phyloP scores from a whole-genome alignment of 2,329 filamentous ascomycete genomes.

The Pleoardoris graminearum region DNA sequence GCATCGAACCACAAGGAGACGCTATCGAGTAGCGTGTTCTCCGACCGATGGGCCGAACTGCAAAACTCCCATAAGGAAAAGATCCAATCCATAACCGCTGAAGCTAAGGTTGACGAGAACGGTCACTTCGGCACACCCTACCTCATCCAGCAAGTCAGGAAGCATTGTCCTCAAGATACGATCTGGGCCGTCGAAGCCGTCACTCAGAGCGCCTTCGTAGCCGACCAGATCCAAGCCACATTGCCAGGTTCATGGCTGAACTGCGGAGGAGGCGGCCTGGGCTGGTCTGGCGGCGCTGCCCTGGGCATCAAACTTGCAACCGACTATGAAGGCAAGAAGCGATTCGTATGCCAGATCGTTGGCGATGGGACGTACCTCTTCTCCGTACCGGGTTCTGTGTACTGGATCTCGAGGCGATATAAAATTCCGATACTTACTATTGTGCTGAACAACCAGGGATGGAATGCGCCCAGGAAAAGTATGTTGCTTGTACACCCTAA shows the following conservation, averaged over 20 bases:
- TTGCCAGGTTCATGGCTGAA: conserved; percentile 77
- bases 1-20: conserved; percentile 45
- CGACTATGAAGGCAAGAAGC: conserved; percentile 51
- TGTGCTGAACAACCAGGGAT: conserved; percentile 71
- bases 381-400: conserved; percentile 65
- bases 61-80: conserved; percentile 62
- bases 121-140: conserved; percentile 66
- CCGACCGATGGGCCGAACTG: conserved; percentile 58
- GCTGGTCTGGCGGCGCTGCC: conserved; percentile 76
- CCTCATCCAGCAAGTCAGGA: conserved; percentile 60
- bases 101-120: conserved; percentile 61
- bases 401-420: conserved; percentile 70
- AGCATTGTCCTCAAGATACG: conserved; percentile 63
- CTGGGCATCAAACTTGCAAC: conserved; percentile 76
- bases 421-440: conserved; percentile 68
- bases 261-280: conserved; percentile 77
- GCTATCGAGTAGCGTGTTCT: conserved; percentile 48
- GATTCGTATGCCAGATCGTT: conserved; percentile 56
- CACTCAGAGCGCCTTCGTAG: conserved; percentile 68
- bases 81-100: conserved; percentile 63
- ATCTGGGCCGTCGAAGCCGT: conserved; percentile 80
- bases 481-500: conserved; percentile 68
- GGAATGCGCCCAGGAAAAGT: conserved; percentile 67
- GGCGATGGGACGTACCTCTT: conserved; percentile 71
- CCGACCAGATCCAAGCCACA: conserved; percentile 70